phyloP scores from a whole-genome alignment of 2,329 filamentous ascomycete species.

The Keithomyces neogunnii region DNA sequence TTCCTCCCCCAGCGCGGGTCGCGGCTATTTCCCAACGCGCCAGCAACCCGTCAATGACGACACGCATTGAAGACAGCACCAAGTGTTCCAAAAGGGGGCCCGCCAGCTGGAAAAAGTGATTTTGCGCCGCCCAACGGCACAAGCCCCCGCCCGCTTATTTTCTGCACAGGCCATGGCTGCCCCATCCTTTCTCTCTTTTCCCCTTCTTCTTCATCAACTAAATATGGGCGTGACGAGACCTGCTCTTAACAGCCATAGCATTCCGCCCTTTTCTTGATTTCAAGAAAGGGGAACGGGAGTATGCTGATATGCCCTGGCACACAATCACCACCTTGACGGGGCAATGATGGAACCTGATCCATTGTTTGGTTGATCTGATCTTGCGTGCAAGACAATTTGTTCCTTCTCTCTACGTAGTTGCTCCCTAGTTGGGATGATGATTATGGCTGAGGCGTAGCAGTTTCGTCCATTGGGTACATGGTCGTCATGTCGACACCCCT shows the following conservation, averaged over 20 bases:
- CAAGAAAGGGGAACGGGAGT: conserved; percentile 28
- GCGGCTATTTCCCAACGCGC: too few species aligned
- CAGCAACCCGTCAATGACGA: too few species aligned
- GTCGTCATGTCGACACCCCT: too few species aligned
- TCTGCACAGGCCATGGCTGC: neutral
- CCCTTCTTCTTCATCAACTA: conserved; percentile 58
- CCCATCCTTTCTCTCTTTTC: conserved; percentile 16
- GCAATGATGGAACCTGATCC: conserved; percentile 60
- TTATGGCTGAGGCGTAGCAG: too few species aligned
- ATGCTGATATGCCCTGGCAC: conserved; percentile 60
- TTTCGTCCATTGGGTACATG: too few species aligned
- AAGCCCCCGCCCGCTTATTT: neutral
- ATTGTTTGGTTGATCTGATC: conserved; percentile 31
- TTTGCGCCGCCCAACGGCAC: neutral
- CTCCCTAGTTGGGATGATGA: neutral
- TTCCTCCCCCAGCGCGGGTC: too few species aligned
- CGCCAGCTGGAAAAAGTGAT: neutral
- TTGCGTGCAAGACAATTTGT: conserved; percentile 8
- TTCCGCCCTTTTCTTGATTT: conserved; percentile 27
- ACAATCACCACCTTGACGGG: conserved; percentile 52
- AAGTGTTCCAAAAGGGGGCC: too few species aligned
- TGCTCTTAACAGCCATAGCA: conserved; percentile 45
- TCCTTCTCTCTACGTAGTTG: conserved; percentile 12
- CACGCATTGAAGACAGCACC: too few species aligned
- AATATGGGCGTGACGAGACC: conserved; percentile 69